Evolutionary conservation across 768 basidiomycete genomes (phyloP).

Genomic region (Phaffia australis): DNA sequence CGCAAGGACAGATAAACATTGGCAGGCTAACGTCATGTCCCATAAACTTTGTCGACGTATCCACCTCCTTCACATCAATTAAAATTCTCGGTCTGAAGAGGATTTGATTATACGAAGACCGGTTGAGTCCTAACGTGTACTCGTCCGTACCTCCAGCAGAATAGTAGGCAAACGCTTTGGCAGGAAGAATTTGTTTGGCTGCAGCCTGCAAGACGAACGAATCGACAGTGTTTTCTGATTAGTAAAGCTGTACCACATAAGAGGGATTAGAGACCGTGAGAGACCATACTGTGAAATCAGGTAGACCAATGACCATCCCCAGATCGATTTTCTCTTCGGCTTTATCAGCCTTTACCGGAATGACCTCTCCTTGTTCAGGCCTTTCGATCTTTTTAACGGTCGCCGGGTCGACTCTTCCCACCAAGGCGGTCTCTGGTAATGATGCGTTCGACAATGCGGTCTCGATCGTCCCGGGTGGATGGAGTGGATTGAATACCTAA

Average conservation of each 20-base stretch:
- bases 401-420: slow-evolving; percentile 33
- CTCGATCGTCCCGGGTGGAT: slow-evolving; percentile 39
- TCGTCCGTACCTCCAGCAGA: slow-evolving; percentile 36
- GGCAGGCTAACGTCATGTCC: slow-evolving; percentile 37
- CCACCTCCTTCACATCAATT: slow-evolving; percentile 35
- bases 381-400: slow-evolving; percentile 30
- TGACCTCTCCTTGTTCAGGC: slow-evolving; percentile 15
- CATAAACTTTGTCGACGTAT: slow-evolving; percentile 37
- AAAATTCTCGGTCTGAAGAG: slow-evolving; percentile 39
- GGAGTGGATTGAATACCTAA: slow-evolving; percentile 33
- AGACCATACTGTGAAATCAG: slow-evolving; percentile 35
- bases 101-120: slow-evolving; percentile 35
- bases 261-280: neutral
- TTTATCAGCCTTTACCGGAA: slow-evolving; percentile 17
- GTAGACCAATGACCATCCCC: slow-evolving; percentile 35
- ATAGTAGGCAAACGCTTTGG: slow-evolving; percentile 38
- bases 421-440: slow-evolving; percentile 27
- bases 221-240: neutral
- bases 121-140: slow-evolving; percentile 27
- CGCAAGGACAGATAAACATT: slow-evolving; percentile 40
- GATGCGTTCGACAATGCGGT: slow-evolving; percentile 1
- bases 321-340: slow-evolving; percentile 33
- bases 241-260: too few relatives aligned
- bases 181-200: slow-evolving; percentile 31
- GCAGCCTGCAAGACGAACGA: slow-evolving; percentile 29